Base-by-base conservation (phyloP, 495 filamentous ascomycete species). In the Talaromyces ruber region DNA sequence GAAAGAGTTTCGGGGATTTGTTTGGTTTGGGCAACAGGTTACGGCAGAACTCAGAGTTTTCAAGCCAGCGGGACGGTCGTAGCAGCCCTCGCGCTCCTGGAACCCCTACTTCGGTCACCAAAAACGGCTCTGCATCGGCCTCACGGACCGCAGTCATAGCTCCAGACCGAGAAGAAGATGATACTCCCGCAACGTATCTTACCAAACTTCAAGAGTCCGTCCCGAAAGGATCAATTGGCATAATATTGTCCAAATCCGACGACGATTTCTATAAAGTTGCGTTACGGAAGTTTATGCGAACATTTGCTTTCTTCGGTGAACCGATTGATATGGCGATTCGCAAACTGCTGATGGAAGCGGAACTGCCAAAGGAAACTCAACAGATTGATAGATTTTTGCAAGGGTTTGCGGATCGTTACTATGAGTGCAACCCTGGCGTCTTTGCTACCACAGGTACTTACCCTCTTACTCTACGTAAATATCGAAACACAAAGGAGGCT, bases 341-440 rank as follows among this genome's bases (percentile, higher is more conserved):
- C 24, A 98, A 98, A 70, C 82, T 98, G 14, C 77, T 99, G 57
- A 96, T 98, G 92, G 91, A 97, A 65, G 92, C 93, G 16, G 93
- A 98, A 72, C 73, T 99, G 37, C 94, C 94, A 6, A 95, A 93
- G 65, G 94, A 99, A 75, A 97, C 94, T 0, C 94, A 99, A 73
- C 94, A 99, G 67, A 97, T 99, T 62, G 94, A 98, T 69, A 85
- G 94, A 53, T 92, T 93, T 61, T 76, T 99, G 45, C 90, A 98
- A 70, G 87, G 90, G 8, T 98, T 99, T 76, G 92, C 94, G 1
- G 93, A 98, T 70, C 85, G 94, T 61, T 99, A 98, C 70, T 91
- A 97, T 65, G 95, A 99, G 71, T 99, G 94, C 74, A 99, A 99
- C 68, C 93, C 95, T 2, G 93, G 93, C 6, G 93, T 99, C 56